Evolutionary conservation across 176 grass and related monocot genomes (phyloP).

Genomic region (Carex kokanica): DNA sequence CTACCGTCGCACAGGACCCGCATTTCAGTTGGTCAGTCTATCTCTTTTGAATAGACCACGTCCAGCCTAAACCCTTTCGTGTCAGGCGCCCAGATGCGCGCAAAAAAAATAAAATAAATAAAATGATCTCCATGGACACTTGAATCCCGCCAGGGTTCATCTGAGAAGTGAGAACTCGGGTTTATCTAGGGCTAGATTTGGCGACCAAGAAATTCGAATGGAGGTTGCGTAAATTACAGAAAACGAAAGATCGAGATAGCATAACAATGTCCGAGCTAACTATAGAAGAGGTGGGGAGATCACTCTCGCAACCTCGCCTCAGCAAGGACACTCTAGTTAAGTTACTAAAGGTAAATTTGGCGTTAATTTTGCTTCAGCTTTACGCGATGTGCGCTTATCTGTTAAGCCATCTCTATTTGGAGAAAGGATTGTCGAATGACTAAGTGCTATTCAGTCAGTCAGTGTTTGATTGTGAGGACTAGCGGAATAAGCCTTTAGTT

Average conservation of each 20-base stretch:
- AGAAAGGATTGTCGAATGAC: not conserved
- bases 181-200: not conserved
- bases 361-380: not conserved
- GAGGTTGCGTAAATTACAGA: not conserved
- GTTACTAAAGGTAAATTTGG: constrained; percentile 67
- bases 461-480: not conserved
- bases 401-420: not conserved
- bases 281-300: constrained; percentile 58
- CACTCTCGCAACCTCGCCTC: constrained; percentile 68
- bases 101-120: not conserved
- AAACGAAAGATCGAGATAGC: not conserved
- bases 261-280: constrained; percentile 37
- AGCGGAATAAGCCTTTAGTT: not conserved
- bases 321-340: constrained; percentile 82
- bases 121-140: not conserved
- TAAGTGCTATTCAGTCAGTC: not conserved
- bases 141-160: not conserved
- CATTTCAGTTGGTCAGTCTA: not conserved
- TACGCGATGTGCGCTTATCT: not conserved
- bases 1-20: not conserved
- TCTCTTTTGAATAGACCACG: not conserved
- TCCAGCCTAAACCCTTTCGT: not conserved
- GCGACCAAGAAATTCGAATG: not conserved
- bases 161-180: too few species aligned
- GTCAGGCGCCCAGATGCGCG: not conserved